These are phyloP conservation scores for Boletus vermiculosoides DNA, from an alignment of 768 basidiomycete genomes.

Conservation along the genomic window DNA sequence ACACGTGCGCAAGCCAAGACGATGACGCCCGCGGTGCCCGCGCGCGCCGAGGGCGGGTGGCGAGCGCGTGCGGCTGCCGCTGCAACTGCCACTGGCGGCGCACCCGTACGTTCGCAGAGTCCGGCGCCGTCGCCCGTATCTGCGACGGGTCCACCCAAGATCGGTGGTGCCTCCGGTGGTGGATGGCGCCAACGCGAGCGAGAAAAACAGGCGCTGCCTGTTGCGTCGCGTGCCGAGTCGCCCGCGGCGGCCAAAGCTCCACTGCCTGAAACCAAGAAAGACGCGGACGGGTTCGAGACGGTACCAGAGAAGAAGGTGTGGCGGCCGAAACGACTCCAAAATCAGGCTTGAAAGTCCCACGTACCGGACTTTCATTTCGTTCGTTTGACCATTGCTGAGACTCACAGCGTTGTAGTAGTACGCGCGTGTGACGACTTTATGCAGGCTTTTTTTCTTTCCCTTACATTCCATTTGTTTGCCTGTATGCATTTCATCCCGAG, in stretches of 20 bases:
- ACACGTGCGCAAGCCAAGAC: slow-evolving; percentile 34
- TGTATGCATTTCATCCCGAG: neutral
- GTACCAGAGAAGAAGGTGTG: slow-evolving; percentile 38
- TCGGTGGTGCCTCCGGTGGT: slow-evolving; percentile 33
- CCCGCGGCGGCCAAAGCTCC: slow-evolving; percentile 21
- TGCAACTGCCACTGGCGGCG: no score
- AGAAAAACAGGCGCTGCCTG: neutral
- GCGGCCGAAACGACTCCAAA: slow-evolving; percentile 19
- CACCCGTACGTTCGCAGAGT: slow-evolving; percentile 38
- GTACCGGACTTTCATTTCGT: no score
- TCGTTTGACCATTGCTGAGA: no score
- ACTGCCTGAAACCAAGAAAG: slow-evolving; percentile 45
- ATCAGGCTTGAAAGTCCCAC: no score
- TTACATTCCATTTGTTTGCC: neutral
- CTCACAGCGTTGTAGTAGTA: no score
- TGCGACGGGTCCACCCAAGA: slow-evolving; percentile 39
- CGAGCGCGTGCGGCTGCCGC: slow-evolving; percentile 18
- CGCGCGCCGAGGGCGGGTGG: slow-evolving; percentile 22
- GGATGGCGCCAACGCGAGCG: slow-evolving; percentile 57
- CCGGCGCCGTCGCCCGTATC: slow-evolving; percentile 39
- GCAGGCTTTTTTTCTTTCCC: no score
- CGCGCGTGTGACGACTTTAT: no score
- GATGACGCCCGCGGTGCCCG: slow-evolving; percentile 23
- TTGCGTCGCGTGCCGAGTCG: slow-evolving; percentile 13
- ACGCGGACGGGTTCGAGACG: slow-evolving; percentile 73